Base-by-base conservation (phyloP, 1,284 basidiomycete genomes). In the Melampsora americana region DNA sequence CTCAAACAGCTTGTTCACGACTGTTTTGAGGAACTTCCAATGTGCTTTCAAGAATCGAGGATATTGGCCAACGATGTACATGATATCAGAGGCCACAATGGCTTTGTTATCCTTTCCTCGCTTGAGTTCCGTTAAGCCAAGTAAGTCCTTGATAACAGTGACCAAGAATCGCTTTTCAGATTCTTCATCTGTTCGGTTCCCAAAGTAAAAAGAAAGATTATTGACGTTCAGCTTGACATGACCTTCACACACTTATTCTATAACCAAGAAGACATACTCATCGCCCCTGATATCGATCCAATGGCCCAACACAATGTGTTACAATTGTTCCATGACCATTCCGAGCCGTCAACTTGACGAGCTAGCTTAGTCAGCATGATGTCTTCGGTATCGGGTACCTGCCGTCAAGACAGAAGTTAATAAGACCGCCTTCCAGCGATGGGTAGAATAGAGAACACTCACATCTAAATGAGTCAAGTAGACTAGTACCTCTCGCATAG, bases 51-150 rank as follows among this genome's bases (percentile, higher is more conserved):
- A 89, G 89, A 99, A 99, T 44, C 96, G 90, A 68, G 96, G 96
- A 83, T 99, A 99, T 85, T 99, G 96, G 69, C 96, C 96, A 80
- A 99, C 96, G 81, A 99, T 99, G 84, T 99, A 99, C 96, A 99
- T 99, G 85, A 99, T 99, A 83, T 99, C 94, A 56, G 95, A 98
- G 1, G 96, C 96, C 78, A 99, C 96, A 78, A 99, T 95, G 1
- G 96, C 96, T 84, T 99, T 99, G 88, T 99, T 99, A 85, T 99
- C 96, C 84, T 99, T 99, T 68, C 96, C 96, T 70, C 95, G 90
- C 85, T 99, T 99, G 85, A 97, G 95, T 85, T 99, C 96, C 82
- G 92, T 95, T 39, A 99, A 85, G 2, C 96, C 95, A 12, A 99
- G 87, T 20, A 99, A 86, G 81, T 99, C 96, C 85, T 99, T 99